Percentiles rank a stretch among this genome's conserved stretches.
Evolutionary conservation across 129 eudicot genomes (phyloP).

Genomic region (Centella asiatica): DNA sequence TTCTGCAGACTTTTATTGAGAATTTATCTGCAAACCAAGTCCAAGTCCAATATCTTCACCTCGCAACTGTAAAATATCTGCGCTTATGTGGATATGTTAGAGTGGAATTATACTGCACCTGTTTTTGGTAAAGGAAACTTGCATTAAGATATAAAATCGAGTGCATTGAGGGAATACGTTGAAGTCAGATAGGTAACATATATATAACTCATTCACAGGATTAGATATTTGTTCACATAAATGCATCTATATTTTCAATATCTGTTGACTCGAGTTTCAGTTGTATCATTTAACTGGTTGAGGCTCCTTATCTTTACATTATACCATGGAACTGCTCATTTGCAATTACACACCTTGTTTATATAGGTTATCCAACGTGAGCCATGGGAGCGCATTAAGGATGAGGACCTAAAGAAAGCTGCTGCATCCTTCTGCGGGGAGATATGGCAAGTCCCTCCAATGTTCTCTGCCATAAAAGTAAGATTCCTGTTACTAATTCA

Average conservation of each 20-base stretch:
- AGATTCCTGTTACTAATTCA: slow-evolving; percentile 13
- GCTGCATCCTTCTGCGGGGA: slow-evolving; percentile 89
- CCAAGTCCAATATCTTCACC: not conserved
- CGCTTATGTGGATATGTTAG: not conserved
- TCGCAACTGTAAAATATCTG: not conserved
- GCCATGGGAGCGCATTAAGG: slow-evolving; percentile 96
- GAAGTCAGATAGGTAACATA: not conserved
- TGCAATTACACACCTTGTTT: not conserved
- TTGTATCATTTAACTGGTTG: not conserved
- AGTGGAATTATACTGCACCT: not conserved
- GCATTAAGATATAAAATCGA: not conserved
- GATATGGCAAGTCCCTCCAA: slow-evolving; percentile 99
- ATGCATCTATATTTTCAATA: not conserved
- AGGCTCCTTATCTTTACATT: slow-evolving; percentile 2
- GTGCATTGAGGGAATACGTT: not conserved
- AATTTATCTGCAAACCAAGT: not conserved
- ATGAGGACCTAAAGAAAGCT: slow-evolving; percentile 67
- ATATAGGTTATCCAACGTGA: slow-evolving; percentile 85
- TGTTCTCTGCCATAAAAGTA: slow-evolving; percentile 98
- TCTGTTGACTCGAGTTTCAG: not conserved
- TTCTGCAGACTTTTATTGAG: not conserved
- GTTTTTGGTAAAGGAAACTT: no score
- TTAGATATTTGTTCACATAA: not conserved
- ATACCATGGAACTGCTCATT: not conserved
- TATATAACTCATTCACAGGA: not conserved